Evolutionary conservation across 2,329 filamentous ascomycete species (phyloP), one percentile per base, ranked within the genome.

Genomic region (Fusarium sp.): DNA sequence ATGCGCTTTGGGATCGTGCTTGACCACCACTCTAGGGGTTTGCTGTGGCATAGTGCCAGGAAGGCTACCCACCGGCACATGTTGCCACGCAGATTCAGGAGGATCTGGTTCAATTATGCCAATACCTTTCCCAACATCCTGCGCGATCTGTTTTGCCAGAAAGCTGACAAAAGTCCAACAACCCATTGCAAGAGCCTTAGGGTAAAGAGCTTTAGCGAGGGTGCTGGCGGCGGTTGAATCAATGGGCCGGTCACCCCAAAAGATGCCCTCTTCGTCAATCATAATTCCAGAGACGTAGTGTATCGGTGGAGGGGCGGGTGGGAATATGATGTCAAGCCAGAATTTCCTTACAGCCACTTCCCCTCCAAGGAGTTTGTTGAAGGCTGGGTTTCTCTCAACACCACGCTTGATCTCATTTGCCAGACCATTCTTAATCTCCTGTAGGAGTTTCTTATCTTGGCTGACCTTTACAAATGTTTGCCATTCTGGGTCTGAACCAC

Each of bases 261-360:
- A 81, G 13, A 89, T 77, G 3, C 79, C 79, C 11, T 87, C 83
- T 9, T 84, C 80, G 18, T 83, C 82, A 43, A 88, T 77, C 23
- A 84, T 80, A 53, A 89, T 77, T 3, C 87, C 89, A 50, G 84
- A 84, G 61, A 87, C 84, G 63, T 85, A 82, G 59, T 87, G 89
- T 56, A 83, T 84, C 7, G 89, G 88, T 3, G 90, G 89, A 43
- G 89, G 86, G 37, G 79, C 80, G 44, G 79, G 78, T 1, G 90
- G 90, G 67, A 87, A 91, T 51, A 88, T 83, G 26, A 90, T 80
- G 42, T 90, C 85, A 28, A 92, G 80, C 89, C 88, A 91, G 52
- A 80, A 82, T 58, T 84, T 84, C 34, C 81, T 81, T 30, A 90
- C 65, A 39, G 80, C 81, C 50, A 88, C 78, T 26, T 81, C 80